These are phyloP conservation scores for Corniculantispora saksenae DNA, from an alignment of 2,329 filamentous ascomycete species.

Conservation along the genomic window DNA sequence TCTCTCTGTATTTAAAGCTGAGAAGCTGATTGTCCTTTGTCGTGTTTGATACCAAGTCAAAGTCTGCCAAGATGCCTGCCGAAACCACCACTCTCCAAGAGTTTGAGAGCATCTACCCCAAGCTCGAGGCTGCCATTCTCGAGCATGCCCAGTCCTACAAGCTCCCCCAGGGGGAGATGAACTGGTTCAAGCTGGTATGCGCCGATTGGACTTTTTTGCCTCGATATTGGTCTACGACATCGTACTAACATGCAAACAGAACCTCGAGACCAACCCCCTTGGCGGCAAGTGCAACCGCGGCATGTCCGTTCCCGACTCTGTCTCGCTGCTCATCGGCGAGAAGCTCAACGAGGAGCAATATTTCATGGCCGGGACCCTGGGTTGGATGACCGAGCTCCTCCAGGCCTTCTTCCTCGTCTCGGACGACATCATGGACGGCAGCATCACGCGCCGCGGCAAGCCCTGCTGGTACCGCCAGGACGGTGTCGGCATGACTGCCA, in stretches of 20 bases:
- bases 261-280: constrained; percentile 79
- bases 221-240: background rate
- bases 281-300: constrained; percentile 99
- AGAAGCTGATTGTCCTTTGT: background rate
- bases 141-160: constrained; percentile 80
- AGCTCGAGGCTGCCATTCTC: constrained; percentile 79
- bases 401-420: constrained; percentile 99
- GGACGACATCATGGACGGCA: constrained; percentile 97
- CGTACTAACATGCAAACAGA: constrained; percentile 49
- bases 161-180: constrained; percentile 74
- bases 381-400: constrained; percentile 97
- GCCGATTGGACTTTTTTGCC: background rate
- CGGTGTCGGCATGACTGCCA: constrained; percentile 90
- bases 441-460: constrained; percentile 89
- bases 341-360: constrained; percentile 79
- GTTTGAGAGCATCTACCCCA: constrained; percentile 89
- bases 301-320: constrained; percentile 94
- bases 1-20: constrained; percentile 1
- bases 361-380: constrained; percentile 83
- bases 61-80: constrained; percentile 33
- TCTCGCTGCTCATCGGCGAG: constrained; percentile 72
- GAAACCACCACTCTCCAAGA: constrained; percentile 77
- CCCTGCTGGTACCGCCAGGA: constrained; percentile 96
- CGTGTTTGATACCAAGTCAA: constrained; percentile 1
- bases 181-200: constrained; percentile 84